Percentiles rank a stretch among this genome's conserved stretches.
These are phyloP conservation scores for Ramaria rubella DNA, from an alignment of 768 basidiomycete genomes.

Conservation along the genomic window DNA sequence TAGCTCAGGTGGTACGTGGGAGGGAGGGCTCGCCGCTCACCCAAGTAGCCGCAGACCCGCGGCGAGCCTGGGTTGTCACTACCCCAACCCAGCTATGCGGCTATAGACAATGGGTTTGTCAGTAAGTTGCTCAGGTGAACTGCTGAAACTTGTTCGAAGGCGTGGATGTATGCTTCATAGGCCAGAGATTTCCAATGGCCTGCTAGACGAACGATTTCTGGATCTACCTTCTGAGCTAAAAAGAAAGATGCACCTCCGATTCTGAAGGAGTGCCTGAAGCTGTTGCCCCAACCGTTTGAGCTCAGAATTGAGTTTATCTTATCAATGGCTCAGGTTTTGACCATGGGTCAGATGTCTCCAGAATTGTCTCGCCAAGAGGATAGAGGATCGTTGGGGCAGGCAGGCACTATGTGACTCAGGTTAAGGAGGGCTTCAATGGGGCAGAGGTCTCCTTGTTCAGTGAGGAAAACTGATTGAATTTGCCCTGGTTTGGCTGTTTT, in stretches of 20 bases:
- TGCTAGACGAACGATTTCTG: constrained; percentile 29
- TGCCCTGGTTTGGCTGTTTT: constrained; percentile 34
- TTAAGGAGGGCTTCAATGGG: constrained; percentile 28
- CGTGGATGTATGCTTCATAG: constrained; percentile 21
- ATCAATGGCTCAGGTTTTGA: constrained; percentile 20
- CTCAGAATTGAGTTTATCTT: constrained; percentile 26
- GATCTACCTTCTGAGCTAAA: constrained; percentile 25
- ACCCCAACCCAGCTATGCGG: neutral
- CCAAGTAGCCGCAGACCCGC: neutral
- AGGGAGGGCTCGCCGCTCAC: neutral
- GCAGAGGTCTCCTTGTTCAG: constrained; percentile 20
- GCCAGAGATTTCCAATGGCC: constrained; percentile 37
- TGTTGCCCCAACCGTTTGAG: constrained; percentile 23
- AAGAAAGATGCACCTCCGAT: constrained; percentile 38
- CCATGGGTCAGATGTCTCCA: constrained; percentile 25
- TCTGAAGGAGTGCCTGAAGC: constrained; percentile 38
- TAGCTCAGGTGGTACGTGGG: too few species aligned
- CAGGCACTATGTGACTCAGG: constrained; percentile 23
- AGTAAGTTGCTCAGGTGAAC: neutral
- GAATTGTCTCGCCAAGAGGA: constrained; percentile 30
- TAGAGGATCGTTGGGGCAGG: constrained; percentile 23
- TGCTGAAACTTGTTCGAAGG: neutral
- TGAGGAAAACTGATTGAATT: constrained; percentile 25
- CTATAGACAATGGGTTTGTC: neutral
- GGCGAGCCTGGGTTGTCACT: neutral